phyloP scores from a whole-genome alignment of 257 asterid species.

The Voacanga thouarsii region DNA sequence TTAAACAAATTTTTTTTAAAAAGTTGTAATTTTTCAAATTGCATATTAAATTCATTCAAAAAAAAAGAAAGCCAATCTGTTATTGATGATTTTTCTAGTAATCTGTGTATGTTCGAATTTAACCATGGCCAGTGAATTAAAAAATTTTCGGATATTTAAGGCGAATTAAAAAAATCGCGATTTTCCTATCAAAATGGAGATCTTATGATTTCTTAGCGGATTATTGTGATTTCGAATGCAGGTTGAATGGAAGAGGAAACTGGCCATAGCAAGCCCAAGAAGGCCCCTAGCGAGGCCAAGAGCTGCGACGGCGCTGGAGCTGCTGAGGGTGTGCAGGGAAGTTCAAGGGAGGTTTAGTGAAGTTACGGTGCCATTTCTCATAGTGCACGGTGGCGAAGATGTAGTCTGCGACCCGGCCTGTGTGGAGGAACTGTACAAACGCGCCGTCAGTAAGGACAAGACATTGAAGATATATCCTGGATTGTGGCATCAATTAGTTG shows the following conservation, averaged over 20 bases:
- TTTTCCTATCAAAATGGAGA: neutral
- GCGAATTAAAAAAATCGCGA: no score
- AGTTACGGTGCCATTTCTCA: slow-evolving; percentile 64
- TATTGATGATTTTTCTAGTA: no score
- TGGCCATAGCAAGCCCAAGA: slow-evolving; percentile 81
- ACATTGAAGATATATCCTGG: slow-evolving; percentile 69
- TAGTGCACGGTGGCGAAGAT: slow-evolving; percentile 79
- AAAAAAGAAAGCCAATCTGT: no score
- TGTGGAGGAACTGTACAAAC: slow-evolving; percentile 47
- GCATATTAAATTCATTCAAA: no score
- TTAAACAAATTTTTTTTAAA: no score
- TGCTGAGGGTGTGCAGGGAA: slow-evolving; percentile 70
- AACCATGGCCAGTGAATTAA: no score
- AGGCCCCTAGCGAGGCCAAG: slow-evolving; percentile 71
- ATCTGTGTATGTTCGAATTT: no score
- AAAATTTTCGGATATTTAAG: no score
- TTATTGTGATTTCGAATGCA: slow-evolving; percentile 6
- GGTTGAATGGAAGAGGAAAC: slow-evolving; percentile 92
- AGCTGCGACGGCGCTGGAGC: slow-evolving; percentile 88
- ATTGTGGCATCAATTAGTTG: slow-evolving; percentile 89
- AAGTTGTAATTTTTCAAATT: no score
- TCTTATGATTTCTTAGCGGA: neutral
- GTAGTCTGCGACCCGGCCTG: slow-evolving; percentile 41
- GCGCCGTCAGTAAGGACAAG: slow-evolving; percentile 68
- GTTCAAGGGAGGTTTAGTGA: slow-evolving; percentile 60